Evolutionary conservation across 306 rosid genomes (phyloP).

Genomic region (Medicago arabica): DNA sequence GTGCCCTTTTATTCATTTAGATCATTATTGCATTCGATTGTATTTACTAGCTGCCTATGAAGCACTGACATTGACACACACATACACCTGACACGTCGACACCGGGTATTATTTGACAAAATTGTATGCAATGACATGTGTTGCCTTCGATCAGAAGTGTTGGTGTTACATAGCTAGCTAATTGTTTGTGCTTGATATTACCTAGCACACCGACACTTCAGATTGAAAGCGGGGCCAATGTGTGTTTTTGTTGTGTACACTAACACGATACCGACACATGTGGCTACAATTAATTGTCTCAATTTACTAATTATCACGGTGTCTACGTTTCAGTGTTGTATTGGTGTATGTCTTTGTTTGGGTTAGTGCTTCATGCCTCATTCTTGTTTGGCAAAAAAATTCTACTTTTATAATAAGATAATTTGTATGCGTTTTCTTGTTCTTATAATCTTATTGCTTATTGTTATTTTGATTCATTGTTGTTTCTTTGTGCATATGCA

Average conservation of each 20-base stretch:
- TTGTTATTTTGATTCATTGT: conserved; percentile 30
- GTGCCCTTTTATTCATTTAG: conserved; percentile 28
- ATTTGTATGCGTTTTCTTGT: background rate
- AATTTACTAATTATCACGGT: too few species aligned
- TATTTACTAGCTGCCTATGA: background rate
- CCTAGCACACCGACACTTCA: background rate
- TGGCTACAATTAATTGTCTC: background rate
- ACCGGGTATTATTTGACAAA: too few species aligned
- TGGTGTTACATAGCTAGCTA: background rate
- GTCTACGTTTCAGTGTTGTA: too few species aligned
- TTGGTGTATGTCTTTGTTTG: too few species aligned
- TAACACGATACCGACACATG: background rate
- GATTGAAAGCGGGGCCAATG: background rate
- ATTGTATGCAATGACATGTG: background rate
- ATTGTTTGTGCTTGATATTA: conserved; percentile 23
- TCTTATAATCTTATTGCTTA: background rate
- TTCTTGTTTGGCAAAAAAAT: conserved; percentile 7
- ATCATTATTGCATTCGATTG: conserved; percentile 2
- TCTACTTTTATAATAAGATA: conserved; percentile 2
- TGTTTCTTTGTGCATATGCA: conserved; percentile 2
- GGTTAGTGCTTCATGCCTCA: background rate
- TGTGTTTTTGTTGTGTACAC: background rate
- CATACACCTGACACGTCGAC: background rate
- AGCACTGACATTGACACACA: background rate
- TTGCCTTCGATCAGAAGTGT: too few species aligned